Evolutionary conservation across 352 stramenopile genomes (phyloP).

Genomic region (Phytophthora boehmeriae): DNA sequence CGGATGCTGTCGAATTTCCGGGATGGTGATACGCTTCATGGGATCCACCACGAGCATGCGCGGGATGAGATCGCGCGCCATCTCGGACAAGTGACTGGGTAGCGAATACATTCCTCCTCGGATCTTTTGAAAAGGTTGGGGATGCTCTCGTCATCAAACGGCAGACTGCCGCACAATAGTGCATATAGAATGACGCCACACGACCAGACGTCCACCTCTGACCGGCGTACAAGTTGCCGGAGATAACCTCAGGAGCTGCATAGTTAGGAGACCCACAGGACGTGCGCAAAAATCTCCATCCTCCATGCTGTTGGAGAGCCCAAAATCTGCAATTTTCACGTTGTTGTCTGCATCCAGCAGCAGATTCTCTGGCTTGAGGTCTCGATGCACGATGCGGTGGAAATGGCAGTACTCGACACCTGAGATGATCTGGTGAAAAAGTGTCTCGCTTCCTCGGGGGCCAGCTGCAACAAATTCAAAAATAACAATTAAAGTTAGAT

Average conservation of each 20-base stretch:
- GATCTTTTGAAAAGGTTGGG: slow-evolving; percentile 99
- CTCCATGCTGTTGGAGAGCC: slow-evolving; percentile 98
- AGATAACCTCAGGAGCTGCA: slow-evolving; percentile 99
- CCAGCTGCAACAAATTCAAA: slow-evolving; percentile 66
- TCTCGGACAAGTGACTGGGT: slow-evolving; percentile 96
- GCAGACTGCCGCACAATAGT: slow-evolving; percentile 97
- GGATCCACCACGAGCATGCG: slow-evolving; percentile 99
- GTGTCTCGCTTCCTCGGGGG: slow-evolving; percentile 96
- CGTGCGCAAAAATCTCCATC: slow-evolving; percentile 99
- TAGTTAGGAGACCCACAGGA: slow-evolving; percentile 99
- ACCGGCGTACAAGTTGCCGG: slow-evolving; percentile 97
- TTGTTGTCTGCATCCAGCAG: slow-evolving; percentile 98
- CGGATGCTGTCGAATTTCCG: slow-evolving; percentile 97
- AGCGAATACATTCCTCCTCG: slow-evolving; percentile 97
- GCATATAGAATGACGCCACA: slow-evolving; percentile 99
- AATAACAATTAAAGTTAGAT: slow-evolving; percentile 1
- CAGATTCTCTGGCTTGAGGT: slow-evolving; percentile 98
- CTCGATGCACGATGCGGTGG: slow-evolving; percentile 98
- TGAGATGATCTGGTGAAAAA: slow-evolving; percentile 99
- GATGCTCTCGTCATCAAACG: slow-evolving; percentile 99
- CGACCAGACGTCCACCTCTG: slow-evolving; percentile 99
- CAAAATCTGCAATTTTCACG: slow-evolving; percentile 99
- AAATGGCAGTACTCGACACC: slow-evolving; percentile 99
- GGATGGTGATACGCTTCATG: slow-evolving; percentile 99
- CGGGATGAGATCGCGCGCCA: slow-evolving; percentile 97